Percentiles rank a stretch among this genome's conserved stretches.
Conservation (phyloP, 306 rosid species). For the Hippophae tibetana region DNA sequence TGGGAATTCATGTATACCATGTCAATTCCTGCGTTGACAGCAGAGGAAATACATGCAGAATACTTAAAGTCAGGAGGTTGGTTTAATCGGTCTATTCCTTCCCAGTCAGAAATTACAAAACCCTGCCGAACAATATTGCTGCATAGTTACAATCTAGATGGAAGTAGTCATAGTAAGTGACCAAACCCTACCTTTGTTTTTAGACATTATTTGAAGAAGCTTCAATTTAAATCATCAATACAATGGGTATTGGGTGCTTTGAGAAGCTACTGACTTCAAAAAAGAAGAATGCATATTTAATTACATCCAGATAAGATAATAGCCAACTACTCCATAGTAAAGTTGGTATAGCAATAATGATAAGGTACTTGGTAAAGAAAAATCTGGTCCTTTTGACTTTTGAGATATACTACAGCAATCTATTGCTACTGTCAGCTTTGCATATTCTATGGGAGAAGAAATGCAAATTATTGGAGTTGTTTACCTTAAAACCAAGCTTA, state of each 20-base stretch:
- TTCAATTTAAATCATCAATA: no score
- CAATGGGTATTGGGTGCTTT: no score
- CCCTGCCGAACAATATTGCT: conserved; percentile 38
- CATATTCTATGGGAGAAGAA: not conserved
- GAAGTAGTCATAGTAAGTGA: not conserved
- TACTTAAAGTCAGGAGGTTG: conserved; percentile 45
- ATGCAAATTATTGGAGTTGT: not conserved
- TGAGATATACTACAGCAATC: no score
- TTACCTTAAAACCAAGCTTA: conserved; percentile 63
- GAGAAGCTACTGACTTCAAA: no score
- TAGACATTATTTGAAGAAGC: no score
- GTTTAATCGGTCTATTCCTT: conserved; percentile 52
- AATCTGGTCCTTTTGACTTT: no score
- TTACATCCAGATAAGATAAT: no score
- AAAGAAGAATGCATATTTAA: no score
- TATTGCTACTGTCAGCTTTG: no score
- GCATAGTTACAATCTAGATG: not conserved
- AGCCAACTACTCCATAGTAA: no score
- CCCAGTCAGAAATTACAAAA: conserved; percentile 66
- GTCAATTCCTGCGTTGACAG: conserved; percentile 73
- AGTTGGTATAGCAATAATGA: no score
- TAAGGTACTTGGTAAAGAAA: no score
- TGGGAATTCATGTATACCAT: conserved; percentile 40
- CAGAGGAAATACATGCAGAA: conserved; percentile 37
- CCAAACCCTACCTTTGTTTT: not conserved